phyloP scores from a whole-genome alignment of 257 asterid species.

The Ligustrum vulgare region DNA sequence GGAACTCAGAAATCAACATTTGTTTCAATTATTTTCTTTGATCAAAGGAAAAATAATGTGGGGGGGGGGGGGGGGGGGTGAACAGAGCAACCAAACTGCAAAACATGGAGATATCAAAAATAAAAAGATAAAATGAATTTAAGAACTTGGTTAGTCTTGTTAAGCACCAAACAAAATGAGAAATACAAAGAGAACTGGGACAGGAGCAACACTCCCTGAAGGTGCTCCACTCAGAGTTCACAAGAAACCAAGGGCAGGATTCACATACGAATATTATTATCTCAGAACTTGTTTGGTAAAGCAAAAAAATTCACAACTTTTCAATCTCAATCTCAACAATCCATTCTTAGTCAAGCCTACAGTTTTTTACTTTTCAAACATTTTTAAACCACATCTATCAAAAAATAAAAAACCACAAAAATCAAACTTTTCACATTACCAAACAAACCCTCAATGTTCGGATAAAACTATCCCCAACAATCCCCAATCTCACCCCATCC shows the following conservation, averaged over 20 bases:
- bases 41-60: no score
- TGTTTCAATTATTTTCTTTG: neutral
- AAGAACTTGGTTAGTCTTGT: neutral
- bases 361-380: no score
- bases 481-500: neutral
- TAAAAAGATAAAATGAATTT: neutral
- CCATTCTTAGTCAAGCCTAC: no score
- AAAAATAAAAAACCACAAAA: no score
- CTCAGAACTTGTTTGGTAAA: no score
- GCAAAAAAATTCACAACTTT: no score
- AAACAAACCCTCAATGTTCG: no score
- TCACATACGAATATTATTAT: neutral
- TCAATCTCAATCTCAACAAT: no score
- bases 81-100: constrained; percentile 5
- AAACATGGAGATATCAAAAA: neutral
- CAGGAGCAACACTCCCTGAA: neutral
- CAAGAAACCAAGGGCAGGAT: neutral
- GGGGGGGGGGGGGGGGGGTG: no score
- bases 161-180: no score
- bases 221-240: neutral
- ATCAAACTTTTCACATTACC: no score
- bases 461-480: neutral
- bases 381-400: no score
- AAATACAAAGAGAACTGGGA: neutral
- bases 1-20: constrained; percentile 14